Base-by-base conservation (phyloP, 2,329 filamentous ascomycete species). In the Aphanoascus verrucosus region DNA sequence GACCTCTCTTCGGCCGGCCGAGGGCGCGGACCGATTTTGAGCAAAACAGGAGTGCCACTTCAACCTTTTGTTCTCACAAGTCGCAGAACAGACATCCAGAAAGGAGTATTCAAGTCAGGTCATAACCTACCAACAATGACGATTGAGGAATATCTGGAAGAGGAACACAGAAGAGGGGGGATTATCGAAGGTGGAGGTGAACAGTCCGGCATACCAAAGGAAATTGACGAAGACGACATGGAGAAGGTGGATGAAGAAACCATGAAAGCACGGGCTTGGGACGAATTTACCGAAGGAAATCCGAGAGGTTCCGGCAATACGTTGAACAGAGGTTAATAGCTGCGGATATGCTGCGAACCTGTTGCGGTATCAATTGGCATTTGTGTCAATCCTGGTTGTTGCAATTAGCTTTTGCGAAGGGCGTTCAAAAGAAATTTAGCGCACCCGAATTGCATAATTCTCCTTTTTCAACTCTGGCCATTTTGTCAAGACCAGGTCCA, bases 71-170 rank as follows among this genome's bases (percentile, higher is more conserved):
- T 89, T 1, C 76, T 98, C 19, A 76, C 94, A 3, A 84, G 85
- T 55, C 84, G 78, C 59, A 80, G 93, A 37, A 82, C 88, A 57
- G 83, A 88, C 57, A 70, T 95, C 55, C 80, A 83, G 56, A 77
- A 83, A 55, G 85, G 85, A 2, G 91, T 98, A 0, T 98, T 98
- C 70, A 79, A 87, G 53, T 82, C 88, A 0, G 88, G 93, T 6
- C 93, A 98, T 67, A 96, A 88, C 69, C 73, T 98, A 55, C 93
- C 93, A 0, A 97, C 93, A 2, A 97, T 98, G 93, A 87, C 82
- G 1, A 96, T 98, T 57, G 93, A 98, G 62, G 93, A 98, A 72
- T 98, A 97, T 65, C 75, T 98, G 14, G 93, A 94, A 50, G 91
- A 97, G 69, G 93, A 97, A 73, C 79, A 80, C 64, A 79, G 80